phyloP scores from a whole-genome alignment of 345 rosid species.

The Brassica rapa region DNA sequence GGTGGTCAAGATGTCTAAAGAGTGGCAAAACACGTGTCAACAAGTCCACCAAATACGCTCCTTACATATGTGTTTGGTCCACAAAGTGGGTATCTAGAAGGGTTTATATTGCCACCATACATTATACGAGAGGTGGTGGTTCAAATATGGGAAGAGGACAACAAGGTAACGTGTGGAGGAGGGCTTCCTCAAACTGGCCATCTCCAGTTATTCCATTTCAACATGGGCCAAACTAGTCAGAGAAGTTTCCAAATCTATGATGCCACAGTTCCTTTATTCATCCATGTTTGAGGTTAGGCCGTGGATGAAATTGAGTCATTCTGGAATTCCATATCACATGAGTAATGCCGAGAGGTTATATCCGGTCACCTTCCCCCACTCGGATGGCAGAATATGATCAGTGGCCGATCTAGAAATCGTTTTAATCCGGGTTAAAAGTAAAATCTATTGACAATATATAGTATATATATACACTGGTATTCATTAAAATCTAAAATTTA shows the following conservation, averaged over 20 bases:
- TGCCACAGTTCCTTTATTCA: no score
- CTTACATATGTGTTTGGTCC: background rate
- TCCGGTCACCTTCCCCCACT: background rate
- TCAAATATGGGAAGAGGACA: background rate
- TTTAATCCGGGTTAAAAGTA: no score
- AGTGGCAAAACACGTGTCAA: background rate
- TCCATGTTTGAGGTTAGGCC: no score
- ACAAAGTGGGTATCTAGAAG: background rate
- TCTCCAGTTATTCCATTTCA: background rate
- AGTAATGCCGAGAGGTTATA: background rate
- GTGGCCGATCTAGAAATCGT: no score
- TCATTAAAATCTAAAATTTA: no score
- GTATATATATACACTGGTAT: no score
- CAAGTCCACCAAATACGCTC: background rate
- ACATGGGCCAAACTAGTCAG: background rate
- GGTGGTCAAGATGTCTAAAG: background rate
- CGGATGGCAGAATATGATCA: no score
- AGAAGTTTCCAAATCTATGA: no score
- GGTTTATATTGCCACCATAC: background rate
- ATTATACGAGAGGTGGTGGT: background rate
- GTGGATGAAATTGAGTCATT: no score
- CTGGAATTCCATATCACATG: background rate
- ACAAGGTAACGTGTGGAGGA: background rate
- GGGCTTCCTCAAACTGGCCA: background rate
- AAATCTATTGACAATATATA: no score